Base-by-base conservation (phyloP, 805 yeast genomes). In the Pichia kluyveri region DNA sequence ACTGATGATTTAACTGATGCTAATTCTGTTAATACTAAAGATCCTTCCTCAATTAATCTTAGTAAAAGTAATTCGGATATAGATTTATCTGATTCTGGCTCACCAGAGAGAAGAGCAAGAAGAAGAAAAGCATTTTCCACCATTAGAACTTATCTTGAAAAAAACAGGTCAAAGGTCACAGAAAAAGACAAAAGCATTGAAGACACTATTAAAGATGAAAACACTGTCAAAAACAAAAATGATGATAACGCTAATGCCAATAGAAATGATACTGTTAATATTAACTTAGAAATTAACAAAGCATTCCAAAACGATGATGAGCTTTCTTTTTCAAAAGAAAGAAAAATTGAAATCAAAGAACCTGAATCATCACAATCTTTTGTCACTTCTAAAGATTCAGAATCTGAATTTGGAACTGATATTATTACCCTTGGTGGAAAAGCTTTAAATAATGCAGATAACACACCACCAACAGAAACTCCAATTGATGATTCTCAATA, bases 391-490 rank as follows among this genome's bases (percentile, higher is more conserved):
- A 19, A 14, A 12, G 32, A 12, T 30, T 30, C 48, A 27, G 51
- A 46, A 6, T 46, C 51, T 6, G 51, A 44, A 38, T n/a, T 41
- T 17, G 50, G 53, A 34, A 41, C 53, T 1, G 51, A 45, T 27
- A 27, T 42, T 26, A 43, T 44, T 26, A 51, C 54, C 15, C 36
- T 40, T 8, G 30, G 27, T 36, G 31, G 39, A 18, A 41, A 23
- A 2, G 15, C 32, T n/a, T 41, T 10, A 8, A 23, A 39, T 17
- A 3, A n/a, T 2, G 8, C 32, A 7, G 5, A 12, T 30, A 12
- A 30, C 7, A 30, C 32, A 8, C 32, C 32, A 30, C 32, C 32
- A 30, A 30, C 32, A 10, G 32, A 30, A 12, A 30, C 26, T 23
- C 26, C 26, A 23, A 5, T 23, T 23, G 26, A 23, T 23, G 26